Conservation (phyloP, 805 yeast species). For the Candida alai region DNA sequence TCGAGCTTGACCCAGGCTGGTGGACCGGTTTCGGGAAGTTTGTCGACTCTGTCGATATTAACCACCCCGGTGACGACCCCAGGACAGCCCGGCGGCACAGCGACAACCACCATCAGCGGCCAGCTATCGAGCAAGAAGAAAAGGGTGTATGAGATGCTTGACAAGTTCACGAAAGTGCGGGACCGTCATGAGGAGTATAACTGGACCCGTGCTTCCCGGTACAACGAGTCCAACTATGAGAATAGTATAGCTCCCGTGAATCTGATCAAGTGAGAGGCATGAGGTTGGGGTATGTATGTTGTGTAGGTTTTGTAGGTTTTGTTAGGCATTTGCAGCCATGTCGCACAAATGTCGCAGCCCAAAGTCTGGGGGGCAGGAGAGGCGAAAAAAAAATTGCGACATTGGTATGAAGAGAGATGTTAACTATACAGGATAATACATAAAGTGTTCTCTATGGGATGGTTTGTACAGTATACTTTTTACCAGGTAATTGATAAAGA, state of each 20-base stretch:
- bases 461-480: too few species aligned
- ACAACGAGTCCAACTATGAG: constrained; percentile 4
- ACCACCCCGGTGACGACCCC: constrained; percentile 17
- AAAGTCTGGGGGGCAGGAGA: too few species aligned
- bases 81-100: constrained; percentile 13
- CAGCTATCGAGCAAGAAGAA: constrained; percentile 36
- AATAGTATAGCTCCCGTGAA: constrained; percentile 1
- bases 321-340: too few species aligned
- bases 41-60: constrained; percentile 14
- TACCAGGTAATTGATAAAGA: too few species aligned
- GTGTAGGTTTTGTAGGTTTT: too few species aligned
- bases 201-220: background rate
- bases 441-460: too few species aligned
- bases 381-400: too few species aligned
- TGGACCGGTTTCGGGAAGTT: constrained; percentile 8
- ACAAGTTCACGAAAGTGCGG: constrained; percentile 32
- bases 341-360: too few species aligned
- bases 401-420: too few species aligned
- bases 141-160: constrained; percentile 39
- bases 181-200: constrained; percentile 25
- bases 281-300: too few species aligned
- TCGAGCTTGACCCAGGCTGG: constrained; percentile 9
- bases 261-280: constrained; percentile 3
- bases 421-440: too few species aligned
- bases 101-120: constrained; percentile 13